Evolutionary conservation across 1,284 basidiomycete genomes (phyloP).

Genomic region (Caloboletus inedulis): DNA sequence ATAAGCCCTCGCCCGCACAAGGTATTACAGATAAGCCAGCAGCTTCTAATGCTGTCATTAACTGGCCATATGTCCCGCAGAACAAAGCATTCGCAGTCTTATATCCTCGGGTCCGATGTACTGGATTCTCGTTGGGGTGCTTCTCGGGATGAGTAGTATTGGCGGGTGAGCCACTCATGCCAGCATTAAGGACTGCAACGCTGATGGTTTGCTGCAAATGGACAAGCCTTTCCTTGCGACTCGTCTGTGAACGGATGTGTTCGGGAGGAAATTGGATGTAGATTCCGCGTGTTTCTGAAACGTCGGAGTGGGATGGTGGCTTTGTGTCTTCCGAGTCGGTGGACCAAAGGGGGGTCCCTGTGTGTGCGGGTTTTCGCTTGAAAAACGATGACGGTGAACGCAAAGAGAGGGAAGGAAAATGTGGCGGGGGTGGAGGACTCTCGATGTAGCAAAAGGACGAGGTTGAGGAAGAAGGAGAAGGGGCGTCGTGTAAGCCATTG

Average conservation of each 20-base stretch:
- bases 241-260: conserved; percentile 3
- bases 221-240: conserved; percentile 35
- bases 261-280: conserved; percentile 38
- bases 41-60: conserved; percentile 41
- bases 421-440: conserved; percentile 13
- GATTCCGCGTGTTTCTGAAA: conserved; percentile 29
- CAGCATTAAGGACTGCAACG: conserved; percentile 44
- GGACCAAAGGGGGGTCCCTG: conserved; percentile 1
- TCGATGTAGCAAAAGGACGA: conserved; percentile 32
- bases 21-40: conserved; percentile 43
- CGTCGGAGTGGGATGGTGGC: conserved; percentile 8
- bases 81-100: conserved; percentile 35
- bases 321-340: conserved; percentile 11
- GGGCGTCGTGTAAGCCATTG: too few relatives aligned
- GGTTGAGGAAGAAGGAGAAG: conserved; percentile 17
- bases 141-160: conserved; percentile 15
- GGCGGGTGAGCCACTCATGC: conserved; percentile 42
- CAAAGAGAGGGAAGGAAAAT: conserved; percentile 15
- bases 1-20: conserved; percentile 37
- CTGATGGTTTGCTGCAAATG: conserved; percentile 42
- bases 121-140: conserved; percentile 5
- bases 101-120: conserved; percentile 20
- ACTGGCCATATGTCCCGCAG: conserved; percentile 49
- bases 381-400: conserved; percentile 24
- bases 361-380: conserved; percentile 18